Evolutionary conservation across 768 basidiomycete genomes (phyloP).

Genomic region (Podaxis rugospora): DNA sequence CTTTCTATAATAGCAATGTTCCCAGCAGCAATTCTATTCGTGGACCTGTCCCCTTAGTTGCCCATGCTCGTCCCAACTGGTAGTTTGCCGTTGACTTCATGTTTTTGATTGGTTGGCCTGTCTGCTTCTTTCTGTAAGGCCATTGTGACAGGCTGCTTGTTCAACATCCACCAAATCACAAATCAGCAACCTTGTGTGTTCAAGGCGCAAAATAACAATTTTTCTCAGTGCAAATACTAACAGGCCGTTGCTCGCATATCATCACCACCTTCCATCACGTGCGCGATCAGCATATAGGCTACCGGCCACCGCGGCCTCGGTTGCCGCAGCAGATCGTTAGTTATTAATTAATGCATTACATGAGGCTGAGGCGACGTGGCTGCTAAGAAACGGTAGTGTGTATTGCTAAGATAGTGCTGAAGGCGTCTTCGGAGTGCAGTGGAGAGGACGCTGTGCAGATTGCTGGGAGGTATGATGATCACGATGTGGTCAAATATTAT

Average conservation of each 20-base stretch:
- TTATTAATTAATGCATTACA: too few relatives aligned
- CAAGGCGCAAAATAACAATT: not conserved
- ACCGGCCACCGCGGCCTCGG: too few relatives aligned
- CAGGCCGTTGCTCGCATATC: not conserved
- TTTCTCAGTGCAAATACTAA: not conserved
- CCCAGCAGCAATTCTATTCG: not conserved
- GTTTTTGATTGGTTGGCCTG: not conserved
- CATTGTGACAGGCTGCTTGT: not conserved
- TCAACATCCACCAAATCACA: not conserved
- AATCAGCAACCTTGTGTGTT: not conserved
- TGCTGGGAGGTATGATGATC: not conserved
- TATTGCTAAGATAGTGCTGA: too few relatives aligned
- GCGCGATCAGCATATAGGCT: too few relatives aligned
- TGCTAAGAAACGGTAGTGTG: too few relatives aligned
- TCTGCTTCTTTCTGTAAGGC: not conserved
- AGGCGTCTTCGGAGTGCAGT: too few relatives aligned
- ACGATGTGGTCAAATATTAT: not conserved
- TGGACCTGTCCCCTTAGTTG: not conserved
- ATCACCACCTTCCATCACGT: too few relatives aligned
- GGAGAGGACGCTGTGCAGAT: not conserved
- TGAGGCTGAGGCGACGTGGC: too few relatives aligned
- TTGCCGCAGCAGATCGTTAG: too few relatives aligned
- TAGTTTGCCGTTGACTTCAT: not conserved
- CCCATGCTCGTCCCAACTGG: not conserved
- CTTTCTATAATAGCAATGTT: conserved; percentile 1